Evolutionary conservation across 345 rosid genomes (phyloP).

Genomic region (Ceriops tagal): DNA sequence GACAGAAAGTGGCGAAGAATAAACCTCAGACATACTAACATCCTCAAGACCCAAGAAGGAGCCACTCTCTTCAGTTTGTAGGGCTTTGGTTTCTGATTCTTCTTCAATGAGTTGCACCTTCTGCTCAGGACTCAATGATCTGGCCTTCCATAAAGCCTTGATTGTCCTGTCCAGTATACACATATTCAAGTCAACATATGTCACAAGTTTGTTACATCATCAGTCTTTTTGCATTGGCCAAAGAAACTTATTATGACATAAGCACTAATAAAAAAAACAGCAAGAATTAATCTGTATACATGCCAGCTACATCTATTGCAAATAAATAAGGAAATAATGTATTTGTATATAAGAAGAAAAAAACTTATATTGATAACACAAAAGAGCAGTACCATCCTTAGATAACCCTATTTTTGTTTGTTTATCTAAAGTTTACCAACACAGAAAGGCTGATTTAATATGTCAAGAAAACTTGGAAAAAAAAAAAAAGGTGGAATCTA

Average conservation of each 20-base stretch:
- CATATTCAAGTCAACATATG: constrained; percentile 1
- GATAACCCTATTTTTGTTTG: background rate
- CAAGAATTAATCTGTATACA: no score
- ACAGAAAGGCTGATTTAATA: background rate
- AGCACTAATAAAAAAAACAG: no score
- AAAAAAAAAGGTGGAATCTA: background rate
- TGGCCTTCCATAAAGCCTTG: constrained; percentile 95
- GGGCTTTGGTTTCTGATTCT: constrained; percentile 70
- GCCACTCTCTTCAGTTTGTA: constrained; percentile 75
- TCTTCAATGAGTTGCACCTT: constrained; percentile 87
- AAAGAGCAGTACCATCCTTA: background rate
- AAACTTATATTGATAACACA: no score
- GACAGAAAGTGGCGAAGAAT: constrained; percentile 52
- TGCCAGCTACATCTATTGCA: no score
- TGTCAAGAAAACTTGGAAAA: background rate
- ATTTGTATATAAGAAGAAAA: no score
- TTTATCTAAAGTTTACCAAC: background rate
- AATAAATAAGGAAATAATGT: no score
- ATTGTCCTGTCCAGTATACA: constrained; percentile 56
- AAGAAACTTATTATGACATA: background rate
- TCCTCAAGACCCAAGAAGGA: constrained; percentile 82
- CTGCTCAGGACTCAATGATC: constrained; percentile 90
- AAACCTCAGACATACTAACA: constrained; percentile 72
- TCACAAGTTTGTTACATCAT: background rate
- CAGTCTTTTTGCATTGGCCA: background rate